Base-by-base conservation (phyloP, 495 filamentous ascomycete genomes). In the Neurospora tetraspora region DNA sequence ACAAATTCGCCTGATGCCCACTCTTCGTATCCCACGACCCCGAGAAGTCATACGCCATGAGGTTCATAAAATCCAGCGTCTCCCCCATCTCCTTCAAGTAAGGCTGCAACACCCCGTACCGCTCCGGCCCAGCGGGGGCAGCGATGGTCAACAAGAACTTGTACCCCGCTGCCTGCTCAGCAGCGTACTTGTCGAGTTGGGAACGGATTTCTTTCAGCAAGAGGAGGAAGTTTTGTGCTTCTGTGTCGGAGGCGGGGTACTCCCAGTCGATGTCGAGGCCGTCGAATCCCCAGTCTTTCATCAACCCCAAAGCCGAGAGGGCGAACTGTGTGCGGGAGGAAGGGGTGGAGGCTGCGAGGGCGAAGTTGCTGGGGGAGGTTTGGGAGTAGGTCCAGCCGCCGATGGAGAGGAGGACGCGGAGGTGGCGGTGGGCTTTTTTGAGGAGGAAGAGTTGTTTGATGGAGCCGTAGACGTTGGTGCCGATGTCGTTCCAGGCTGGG, bases 391-490 rank as follows among this genome's bases (percentile, higher is more conserved):
- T 94, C 91, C 92, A 96, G 31, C 95, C 96, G 71, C 95, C 95
- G 74, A 98, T 95, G 53, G 89, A 93, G 8, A 98, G 89, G 16
- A 97, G 83, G 5, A 92, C 86, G 81, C 98, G 97, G n/a, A 98
- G 80, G 73, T 94, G 87, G 53, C 94, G 89, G 81, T 98, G 89
- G 72, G 87, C 79, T 81, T 94, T 90, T 85, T 98, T 98, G 45
- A 94, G 86, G 39, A 94, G 85, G 82, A 88, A 94, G 6, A 98
- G 87, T 80, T 98, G 96, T 83, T 97, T 95, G 38, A 93, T 79
- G 78, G 89, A 94, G 72, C 93, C 93, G 78, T 94, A 94, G 74
- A 92, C 87, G 76, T 94, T 94, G 68, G 79, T 89, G 34, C 90
- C 83, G 0, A 71, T 23, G 20, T 85, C 83, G 36, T 81, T 82